These are phyloP conservation scores for Lycium barbarum DNA, from an alignment of 257 asterid species.

Conservation along the genomic window DNA sequence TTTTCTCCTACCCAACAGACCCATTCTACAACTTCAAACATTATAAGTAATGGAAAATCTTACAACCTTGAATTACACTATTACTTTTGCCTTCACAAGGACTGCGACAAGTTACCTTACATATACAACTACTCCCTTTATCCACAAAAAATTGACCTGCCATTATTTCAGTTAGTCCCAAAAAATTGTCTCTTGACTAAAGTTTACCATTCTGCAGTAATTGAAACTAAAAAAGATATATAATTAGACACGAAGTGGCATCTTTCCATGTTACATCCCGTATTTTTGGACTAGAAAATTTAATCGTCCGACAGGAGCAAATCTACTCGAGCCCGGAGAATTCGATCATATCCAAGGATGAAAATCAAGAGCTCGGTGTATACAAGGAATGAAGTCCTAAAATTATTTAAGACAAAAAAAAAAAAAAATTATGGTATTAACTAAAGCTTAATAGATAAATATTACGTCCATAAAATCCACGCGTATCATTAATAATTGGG, in stretches of 20 bases:
- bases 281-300: no score
- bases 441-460: no score
- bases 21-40: background rate
- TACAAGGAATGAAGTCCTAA: no score
- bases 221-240: background rate
- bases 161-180: background rate
- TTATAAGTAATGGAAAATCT: background rate
- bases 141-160: background rate
- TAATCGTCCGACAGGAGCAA: no score
- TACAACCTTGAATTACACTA: slow-evolving; percentile 14
- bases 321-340: no score
- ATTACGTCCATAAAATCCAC: no score
- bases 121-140: background rate
- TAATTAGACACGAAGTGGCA: background rate
- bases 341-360: no score
- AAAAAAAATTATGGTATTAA: no score
- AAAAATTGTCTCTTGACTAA: background rate
- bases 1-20: background rate
- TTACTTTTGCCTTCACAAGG: slow-evolving; percentile 7
- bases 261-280: no score
- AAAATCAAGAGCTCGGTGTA: no score
- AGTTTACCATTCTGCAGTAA: background rate
- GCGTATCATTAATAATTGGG: no score
- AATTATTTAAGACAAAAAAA: no score
- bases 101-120: background rate